A percentile compares a stretch with the other conserved stretches of the same genome.
Evolutionary conservation across 1,284 basidiomycete genomes (phyloP).

Genomic region (Anthracocystis setariae): DNA sequence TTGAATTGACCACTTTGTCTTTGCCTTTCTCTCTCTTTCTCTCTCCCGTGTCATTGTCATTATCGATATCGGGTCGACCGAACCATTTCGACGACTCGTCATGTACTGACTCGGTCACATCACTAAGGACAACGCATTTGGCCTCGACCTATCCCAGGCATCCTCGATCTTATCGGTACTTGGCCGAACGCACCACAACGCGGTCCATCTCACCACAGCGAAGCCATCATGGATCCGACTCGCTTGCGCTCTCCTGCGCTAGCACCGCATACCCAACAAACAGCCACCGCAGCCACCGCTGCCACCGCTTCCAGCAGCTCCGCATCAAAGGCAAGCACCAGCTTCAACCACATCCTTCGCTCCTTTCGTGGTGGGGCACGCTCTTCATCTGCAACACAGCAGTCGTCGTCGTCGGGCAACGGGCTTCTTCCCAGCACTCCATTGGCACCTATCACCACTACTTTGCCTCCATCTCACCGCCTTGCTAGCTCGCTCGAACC

Average conservation of each 20-base stretch:
- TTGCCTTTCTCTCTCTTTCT: background rate
- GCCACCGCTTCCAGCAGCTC: conserved; percentile 14
- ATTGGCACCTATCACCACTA: conserved; percentile 42
- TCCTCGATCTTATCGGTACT: background rate
- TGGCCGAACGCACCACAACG: background rate
- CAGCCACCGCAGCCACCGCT: conserved; percentile 14
- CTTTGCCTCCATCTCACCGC: conserved; percentile 20
- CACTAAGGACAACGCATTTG: background rate
- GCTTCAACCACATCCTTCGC: conserved; percentile 45
- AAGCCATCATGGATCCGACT: conserved; percentile 41
- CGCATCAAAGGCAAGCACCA: conserved; percentile 33
- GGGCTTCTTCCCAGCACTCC: conserved; percentile 31
- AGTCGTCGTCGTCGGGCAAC: conserved; percentile 10
- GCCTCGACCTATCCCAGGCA: background rate
- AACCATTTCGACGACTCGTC: background rate
- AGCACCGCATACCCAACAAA: conserved; percentile 16
- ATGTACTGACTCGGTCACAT: background rate
- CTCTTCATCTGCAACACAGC: conserved; percentile 23
- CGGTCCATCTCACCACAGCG: background rate
- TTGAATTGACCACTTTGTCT: background rate
- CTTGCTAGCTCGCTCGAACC: conserved; percentile 29
- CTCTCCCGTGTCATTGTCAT: too few relatives aligned
- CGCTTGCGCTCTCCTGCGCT: conserved; percentile 29
- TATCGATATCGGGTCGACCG: too few relatives aligned
- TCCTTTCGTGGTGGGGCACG: conserved; percentile 30